Percentiles rank a stretch among this genome's conserved stretches.
phyloP scores from a whole-genome alignment of 441 rosid species.

The Iberis amara region DNA sequence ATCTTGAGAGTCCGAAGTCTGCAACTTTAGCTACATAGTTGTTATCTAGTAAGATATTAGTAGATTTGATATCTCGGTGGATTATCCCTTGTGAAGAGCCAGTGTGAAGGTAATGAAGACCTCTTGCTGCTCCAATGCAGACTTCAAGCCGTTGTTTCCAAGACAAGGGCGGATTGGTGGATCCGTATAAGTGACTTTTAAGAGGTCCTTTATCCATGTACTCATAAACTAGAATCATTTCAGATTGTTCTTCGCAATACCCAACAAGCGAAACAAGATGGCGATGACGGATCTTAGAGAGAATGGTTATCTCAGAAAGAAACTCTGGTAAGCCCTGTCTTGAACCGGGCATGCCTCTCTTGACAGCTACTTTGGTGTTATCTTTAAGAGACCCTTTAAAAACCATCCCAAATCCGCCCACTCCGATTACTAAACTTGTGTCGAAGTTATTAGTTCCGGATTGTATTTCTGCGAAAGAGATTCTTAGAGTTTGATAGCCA shows the following conservation, averaged over 20 bases:
- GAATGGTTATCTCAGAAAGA: constrained; percentile 67
- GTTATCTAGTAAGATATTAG: constrained; percentile 72
- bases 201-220: constrained; percentile 86
- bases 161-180: constrained; percentile 44
- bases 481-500: constrained; percentile 51
- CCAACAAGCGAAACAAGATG: constrained; percentile 89
- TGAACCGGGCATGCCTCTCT: constrained; percentile 78
- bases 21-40: constrained; percentile 76
- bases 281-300: constrained; percentile 75
- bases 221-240: constrained; percentile 84
- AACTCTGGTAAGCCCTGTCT: constrained; percentile 92
- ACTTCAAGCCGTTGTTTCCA: constrained; percentile 88
- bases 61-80: constrained; percentile 87
- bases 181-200: constrained; percentile 67
- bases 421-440: constrained; percentile 55
- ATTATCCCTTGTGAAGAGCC: constrained; percentile 89
- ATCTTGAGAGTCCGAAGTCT: constrained; percentile 87
- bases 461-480: constrained; percentile 64
- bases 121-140: constrained; percentile 87
- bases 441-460: constrained; percentile 70
- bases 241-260: constrained; percentile 84
- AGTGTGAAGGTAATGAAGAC: constrained; percentile 86
- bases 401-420: constrained; percentile 90
- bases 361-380: constrained; percentile 69
- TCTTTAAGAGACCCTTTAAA: constrained; percentile 70